Conservation (phyloP, 2,329 filamentous ascomycete species). For the Ophiocordyceps camponoti-floridani region DNA sequence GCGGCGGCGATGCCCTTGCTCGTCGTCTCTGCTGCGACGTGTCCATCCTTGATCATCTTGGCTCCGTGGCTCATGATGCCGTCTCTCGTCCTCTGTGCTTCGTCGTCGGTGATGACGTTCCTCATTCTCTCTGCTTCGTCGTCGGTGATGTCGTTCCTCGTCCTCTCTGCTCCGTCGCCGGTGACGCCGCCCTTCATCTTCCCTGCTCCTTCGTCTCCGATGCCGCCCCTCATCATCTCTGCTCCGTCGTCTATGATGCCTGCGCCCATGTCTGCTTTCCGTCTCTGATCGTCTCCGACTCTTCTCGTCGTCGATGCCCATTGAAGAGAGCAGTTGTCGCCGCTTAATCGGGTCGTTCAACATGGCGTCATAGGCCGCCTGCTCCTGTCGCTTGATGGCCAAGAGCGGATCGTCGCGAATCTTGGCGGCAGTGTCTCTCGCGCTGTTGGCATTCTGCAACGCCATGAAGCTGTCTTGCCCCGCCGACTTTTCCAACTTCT, state of each 20-base stretch:
- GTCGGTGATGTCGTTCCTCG: too few species aligned
- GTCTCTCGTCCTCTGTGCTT: too few species aligned
- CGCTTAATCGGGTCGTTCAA: slow-evolving; percentile 60
- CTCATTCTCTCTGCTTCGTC: too few species aligned
- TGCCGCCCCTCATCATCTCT: too few species aligned
- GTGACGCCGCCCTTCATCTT: too few species aligned
- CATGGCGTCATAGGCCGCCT: slow-evolving; percentile 61
- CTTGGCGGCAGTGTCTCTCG: slow-evolving; percentile 68
- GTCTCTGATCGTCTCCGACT: slow-evolving; percentile 17
- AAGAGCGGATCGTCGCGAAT: slow-evolving; percentile 81
- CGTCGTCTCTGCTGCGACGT: not conserved
- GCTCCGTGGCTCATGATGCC: too few species aligned
- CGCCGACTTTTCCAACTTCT: slow-evolving; percentile 63
- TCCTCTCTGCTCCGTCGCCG: too few species aligned
- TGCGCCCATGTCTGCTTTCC: slow-evolving; percentile 19
- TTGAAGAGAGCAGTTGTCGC: slow-evolving; percentile 46
- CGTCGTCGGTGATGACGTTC: too few species aligned
- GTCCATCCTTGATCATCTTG: too few species aligned
- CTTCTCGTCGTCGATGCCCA: slow-evolving; percentile 34
- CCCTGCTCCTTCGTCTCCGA: too few species aligned
- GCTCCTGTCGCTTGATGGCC: slow-evolving; percentile 84
- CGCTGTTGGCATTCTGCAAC: slow-evolving; percentile 50
- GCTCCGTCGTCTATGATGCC: slow-evolving; percentile 14
- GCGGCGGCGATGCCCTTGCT: slow-evolving; percentile 13
- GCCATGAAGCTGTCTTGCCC: slow-evolving; percentile 42